Evolutionary conservation across 768 basidiomycete genomes (phyloP).

Genomic region (Hygrophoropsis aurantiaca): DNA sequence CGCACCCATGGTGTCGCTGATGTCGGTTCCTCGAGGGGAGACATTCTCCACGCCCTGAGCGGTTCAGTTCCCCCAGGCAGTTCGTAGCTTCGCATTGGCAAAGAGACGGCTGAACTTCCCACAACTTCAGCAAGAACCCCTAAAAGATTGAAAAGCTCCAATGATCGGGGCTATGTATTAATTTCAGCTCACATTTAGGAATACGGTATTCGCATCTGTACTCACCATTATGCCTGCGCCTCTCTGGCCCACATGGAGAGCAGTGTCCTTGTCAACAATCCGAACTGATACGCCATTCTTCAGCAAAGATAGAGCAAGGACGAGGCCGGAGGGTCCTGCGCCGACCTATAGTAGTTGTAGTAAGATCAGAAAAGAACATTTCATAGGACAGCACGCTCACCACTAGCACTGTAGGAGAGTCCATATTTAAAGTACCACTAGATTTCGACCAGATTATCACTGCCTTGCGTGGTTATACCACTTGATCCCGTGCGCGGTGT

Average conservation of each 20-base stretch:
- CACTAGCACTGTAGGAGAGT: no score
- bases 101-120: background rate
- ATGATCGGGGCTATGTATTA: conserved; percentile 18
- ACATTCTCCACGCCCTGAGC: conserved; percentile 22
- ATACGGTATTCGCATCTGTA: background rate
- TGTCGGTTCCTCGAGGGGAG: background rate
- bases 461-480: no score
- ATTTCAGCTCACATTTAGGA: background rate
- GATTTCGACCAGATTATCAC: no score
- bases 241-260: conserved; percentile 16
- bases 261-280: conserved; percentile 21
- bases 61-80: conserved; percentile 13
- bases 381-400: no score
- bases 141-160: conserved; percentile 25
- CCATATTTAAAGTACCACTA: no score
- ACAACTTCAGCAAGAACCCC: conserved; percentile 18
- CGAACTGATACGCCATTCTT: conserved; percentile 31
- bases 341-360: conserved; percentile 33
- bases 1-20: background rate
- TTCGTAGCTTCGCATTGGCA: conserved; percentile 10
- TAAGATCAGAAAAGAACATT: no score
- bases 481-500: no score
- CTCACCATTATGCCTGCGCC: conserved; percentile 21
- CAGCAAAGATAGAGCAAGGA: conserved; percentile 38
- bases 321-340: conserved; percentile 45